phyloP scores from a whole-genome alignment of 1,284 basidiomycete genomes.

The Sanguinoderma infundibulare region DNA sequence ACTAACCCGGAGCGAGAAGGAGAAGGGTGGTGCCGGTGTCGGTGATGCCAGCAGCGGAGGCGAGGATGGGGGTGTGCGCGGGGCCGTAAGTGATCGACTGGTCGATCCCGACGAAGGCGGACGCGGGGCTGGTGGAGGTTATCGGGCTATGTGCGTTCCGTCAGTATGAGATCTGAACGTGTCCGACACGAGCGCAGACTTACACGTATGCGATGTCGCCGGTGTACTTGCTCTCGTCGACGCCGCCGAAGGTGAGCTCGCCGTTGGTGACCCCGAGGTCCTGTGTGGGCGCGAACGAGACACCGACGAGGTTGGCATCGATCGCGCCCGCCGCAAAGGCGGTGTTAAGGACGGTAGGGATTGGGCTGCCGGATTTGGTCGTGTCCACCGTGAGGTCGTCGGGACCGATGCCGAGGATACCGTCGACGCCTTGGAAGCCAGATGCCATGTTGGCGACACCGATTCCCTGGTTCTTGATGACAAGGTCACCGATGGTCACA shows the following conservation, averaged over 20 bases:
- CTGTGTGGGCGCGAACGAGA: conserved; percentile 7
- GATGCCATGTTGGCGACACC: conserved; percentile 51
- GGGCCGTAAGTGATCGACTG: conserved; percentile 57
- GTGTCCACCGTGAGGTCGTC: conserved; percentile 44
- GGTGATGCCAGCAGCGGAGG: conserved; percentile 58
- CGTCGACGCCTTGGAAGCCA: conserved; percentile 48
- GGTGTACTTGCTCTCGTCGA: conserved; percentile 50
- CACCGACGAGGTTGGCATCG: not conserved
- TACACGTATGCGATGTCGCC: no score
- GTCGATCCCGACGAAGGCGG: conserved; percentile 65
- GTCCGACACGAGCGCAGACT: no score
- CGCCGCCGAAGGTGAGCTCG: conserved; percentile 47
- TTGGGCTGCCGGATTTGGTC: not conserved
- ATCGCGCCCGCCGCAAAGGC: conserved; percentile 37
- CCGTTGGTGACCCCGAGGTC: conserved; percentile 11
- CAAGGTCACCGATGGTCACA: conserved; percentile 37
- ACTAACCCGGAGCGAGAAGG: conserved; percentile 40
- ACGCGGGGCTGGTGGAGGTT: conserved; percentile 51
- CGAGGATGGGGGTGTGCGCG: conserved; percentile 45
- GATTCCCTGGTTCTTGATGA: conserved; percentile 51
- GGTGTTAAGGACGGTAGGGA: conserved; percentile 45
- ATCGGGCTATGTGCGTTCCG: conserved; percentile 42
- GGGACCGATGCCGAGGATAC: conserved; percentile 57
- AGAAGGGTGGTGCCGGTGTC: conserved; percentile 56
- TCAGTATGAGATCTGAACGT: no score